These are phyloP conservation scores for Fusarium sp. DNA, from an alignment of 2,329 filamentous ascomycete genomes.

Conservation along the genomic window DNA sequence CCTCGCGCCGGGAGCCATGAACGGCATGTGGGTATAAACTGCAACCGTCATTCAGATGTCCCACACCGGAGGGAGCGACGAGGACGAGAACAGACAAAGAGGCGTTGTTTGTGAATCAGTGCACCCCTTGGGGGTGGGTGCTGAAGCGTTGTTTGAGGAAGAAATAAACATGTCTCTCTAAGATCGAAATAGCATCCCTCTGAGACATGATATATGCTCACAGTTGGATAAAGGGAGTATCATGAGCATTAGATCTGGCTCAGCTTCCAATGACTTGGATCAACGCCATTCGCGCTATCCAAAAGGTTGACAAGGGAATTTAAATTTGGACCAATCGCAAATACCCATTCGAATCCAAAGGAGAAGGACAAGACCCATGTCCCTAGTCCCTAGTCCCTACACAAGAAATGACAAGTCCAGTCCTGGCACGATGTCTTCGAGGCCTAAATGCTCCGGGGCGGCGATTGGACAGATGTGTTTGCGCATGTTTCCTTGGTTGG, in stretches of 20 bases:
- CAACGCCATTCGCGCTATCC: constrained; percentile 24
- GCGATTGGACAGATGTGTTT: constrained; percentile 17
- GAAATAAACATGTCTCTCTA: constrained; percentile 4
- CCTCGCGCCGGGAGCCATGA: constrained; percentile 21
- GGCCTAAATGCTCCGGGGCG: constrained; percentile 24
- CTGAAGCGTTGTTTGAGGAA: background rate
- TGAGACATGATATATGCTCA: constrained; percentile 14
- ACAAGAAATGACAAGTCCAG: constrained; percentile 29
- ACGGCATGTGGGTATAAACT: constrained; percentile 33
- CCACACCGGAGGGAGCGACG: constrained; percentile 27
- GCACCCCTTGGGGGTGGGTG: constrained; percentile 11
- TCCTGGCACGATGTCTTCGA: constrained; percentile 15
- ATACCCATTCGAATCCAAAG: background rate
- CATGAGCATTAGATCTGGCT: constrained; percentile 3
- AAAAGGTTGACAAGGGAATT: constrained; percentile 16
- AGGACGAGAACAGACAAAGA: constrained; percentile 22
- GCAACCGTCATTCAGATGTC: constrained; percentile 26
- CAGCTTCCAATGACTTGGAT: constrained; percentile 21
- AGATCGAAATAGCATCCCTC: constrained; percentile 25
- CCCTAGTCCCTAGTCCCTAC: constrained; percentile 12
- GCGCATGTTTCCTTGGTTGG: constrained; percentile 15
- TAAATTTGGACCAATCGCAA: constrained; percentile 16
- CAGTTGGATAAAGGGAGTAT: constrained; percentile 20
- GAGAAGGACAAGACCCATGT: constrained; percentile 27
- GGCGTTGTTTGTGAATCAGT: constrained; percentile 8